These are phyloP conservation scores for Cryptococcus sp. DNA, from an alignment of 1,284 basidiomycete species.

Conservation along the genomic window DNA sequence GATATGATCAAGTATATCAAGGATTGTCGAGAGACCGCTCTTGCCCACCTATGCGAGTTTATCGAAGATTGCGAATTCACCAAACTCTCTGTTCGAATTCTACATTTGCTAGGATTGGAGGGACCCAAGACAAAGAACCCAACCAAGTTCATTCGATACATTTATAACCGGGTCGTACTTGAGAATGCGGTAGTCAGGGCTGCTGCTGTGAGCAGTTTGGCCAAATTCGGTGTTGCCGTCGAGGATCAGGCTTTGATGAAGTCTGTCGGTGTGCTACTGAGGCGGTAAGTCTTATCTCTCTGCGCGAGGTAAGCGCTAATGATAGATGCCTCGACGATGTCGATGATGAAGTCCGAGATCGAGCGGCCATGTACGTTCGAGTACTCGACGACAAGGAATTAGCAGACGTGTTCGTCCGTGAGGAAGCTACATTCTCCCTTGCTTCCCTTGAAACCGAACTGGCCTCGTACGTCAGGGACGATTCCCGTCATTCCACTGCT, in stretches of 20 bases:
- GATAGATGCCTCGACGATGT: conserved; percentile 92
- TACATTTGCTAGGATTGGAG: conserved; percentile 91
- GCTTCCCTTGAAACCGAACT: conserved; percentile 80
- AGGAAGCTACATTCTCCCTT: conserved; percentile 92
- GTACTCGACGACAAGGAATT: conserved; percentile 74
- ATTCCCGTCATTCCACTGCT: conserved; percentile 60
- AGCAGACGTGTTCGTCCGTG: conserved; percentile 81
- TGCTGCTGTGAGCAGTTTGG: conserved; percentile 88
- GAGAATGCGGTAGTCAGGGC: conserved; percentile 98
- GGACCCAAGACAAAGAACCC: conserved; percentile 94
- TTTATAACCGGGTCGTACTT: conserved; percentile 98
- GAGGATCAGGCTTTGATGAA: conserved; percentile 71
- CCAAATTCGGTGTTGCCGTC: conserved; percentile 93
- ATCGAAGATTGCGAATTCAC: conserved; percentile 99
- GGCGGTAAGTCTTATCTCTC: conserved; percentile 53
- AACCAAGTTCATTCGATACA: conserved; percentile 98
- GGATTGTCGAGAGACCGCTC: conserved; percentile 86
- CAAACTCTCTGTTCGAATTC: conserved; percentile 93
- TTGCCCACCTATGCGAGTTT: conserved; percentile 99
- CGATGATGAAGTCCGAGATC: conserved; percentile 97
- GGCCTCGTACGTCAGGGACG: conserved; percentile 81
- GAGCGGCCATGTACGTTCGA: conserved; percentile 89
- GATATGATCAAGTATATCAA: conserved; percentile 99
- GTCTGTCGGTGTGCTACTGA: conserved; percentile 81
- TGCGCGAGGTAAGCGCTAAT: not conserved